Percentiles rank a stretch among this genome's conserved stretches.
Evolutionary conservation across 768 basidiomycete species (phyloP).

Genomic region (Tricholoma bakamatsutake): DNA sequence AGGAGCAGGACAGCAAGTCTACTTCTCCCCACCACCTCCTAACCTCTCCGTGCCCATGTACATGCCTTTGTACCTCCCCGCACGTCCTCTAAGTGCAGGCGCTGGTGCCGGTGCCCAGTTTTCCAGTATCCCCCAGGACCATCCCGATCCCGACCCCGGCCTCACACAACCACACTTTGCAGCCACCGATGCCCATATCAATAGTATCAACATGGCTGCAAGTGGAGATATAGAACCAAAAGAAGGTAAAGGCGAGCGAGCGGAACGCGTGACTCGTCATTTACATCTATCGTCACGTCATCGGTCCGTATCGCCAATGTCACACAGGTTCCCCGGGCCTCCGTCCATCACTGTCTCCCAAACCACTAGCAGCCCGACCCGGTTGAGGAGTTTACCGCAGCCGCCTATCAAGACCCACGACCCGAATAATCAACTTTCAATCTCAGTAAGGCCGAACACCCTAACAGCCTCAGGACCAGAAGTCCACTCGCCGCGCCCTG

Average conservation of each 20-base stretch:
- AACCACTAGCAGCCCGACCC: too few species aligned
- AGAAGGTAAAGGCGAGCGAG: slow-evolving; percentile 57
- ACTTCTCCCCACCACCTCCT: slow-evolving; percentile 22
- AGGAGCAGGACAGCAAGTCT: slow-evolving; percentile 23
- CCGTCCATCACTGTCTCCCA: not conserved
- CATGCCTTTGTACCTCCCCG: slow-evolving; percentile 8
- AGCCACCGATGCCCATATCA: not conserved
- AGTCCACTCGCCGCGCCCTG: slow-evolving; percentile 61
- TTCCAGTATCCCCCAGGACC: not conserved
- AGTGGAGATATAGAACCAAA: slow-evolving; percentile 30
- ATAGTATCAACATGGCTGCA: not conserved
- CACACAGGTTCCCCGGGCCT: slow-evolving; percentile 46
- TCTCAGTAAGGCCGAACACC: not conserved
- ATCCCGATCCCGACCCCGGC: slow-evolving; percentile 1
- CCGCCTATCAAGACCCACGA: too few species aligned
- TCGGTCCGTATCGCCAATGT: slow-evolving; percentile 57
- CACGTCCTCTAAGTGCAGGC: slow-evolving; percentile 11
- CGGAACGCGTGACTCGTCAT: slow-evolving; percentile 54
- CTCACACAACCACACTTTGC: slow-evolving; percentile 8
- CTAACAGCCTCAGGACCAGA: slow-evolving; percentile 7
- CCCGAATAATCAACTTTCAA: too few species aligned
- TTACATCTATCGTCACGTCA: slow-evolving; percentile 50
- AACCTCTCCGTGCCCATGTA: slow-evolving; percentile 1
- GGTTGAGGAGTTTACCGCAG: too few species aligned
- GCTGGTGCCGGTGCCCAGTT: not conserved